Evolutionary conservation across 2,329 filamentous ascomycete genomes (phyloP).

Genomic region (Purpureocillium lavendulum): DNA sequence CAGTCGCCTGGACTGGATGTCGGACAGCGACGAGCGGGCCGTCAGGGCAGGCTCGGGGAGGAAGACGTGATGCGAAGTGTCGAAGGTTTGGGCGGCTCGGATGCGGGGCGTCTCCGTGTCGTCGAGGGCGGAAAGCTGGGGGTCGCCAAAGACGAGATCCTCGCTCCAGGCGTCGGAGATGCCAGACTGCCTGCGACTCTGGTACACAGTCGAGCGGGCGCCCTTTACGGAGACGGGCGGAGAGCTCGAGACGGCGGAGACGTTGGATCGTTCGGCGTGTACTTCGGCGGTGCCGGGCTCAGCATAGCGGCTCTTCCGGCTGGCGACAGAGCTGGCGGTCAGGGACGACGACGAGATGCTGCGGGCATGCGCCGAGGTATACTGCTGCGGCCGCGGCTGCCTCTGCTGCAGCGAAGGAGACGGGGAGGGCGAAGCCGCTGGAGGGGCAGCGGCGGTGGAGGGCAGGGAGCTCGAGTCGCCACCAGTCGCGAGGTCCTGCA

Average conservation of each 20-base stretch:
- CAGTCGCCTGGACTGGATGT: slow-evolving; percentile 53
- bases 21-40: slow-evolving; percentile 39
- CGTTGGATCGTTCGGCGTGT: slow-evolving; percentile 50
- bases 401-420: background rate
- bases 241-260: slow-evolving; percentile 53
- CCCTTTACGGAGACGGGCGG: slow-evolving; percentile 31
- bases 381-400: background rate
- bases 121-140: slow-evolving; percentile 36
- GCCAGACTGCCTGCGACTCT: slow-evolving; percentile 34
- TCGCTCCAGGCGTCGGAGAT: slow-evolving; percentile 32
- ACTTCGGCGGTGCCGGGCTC: slow-evolving; percentile 51
- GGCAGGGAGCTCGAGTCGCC: background rate
- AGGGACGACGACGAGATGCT: slow-evolving; percentile 37
- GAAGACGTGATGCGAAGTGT: slow-evolving; percentile 18
- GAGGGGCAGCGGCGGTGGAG: slow-evolving; percentile 1
- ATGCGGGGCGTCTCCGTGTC: slow-evolving; percentile 40
- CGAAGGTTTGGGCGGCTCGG: slow-evolving; percentile 21
- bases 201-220: slow-evolving; percentile 30
- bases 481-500: no score
- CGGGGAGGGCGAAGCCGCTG: no score
- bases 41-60: slow-evolving; percentile 41
- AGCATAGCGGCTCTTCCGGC: slow-evolving; percentile 48
- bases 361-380: slow-evolving; percentile 23
- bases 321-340: slow-evolving; percentile 17
- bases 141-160: slow-evolving; percentile 24